Percentiles rank a stretch among this genome's conserved stretches.
Evolutionary conservation across 352 stramenopile species (phyloP).

Genomic region (Pythium myriotylum): DNA sequence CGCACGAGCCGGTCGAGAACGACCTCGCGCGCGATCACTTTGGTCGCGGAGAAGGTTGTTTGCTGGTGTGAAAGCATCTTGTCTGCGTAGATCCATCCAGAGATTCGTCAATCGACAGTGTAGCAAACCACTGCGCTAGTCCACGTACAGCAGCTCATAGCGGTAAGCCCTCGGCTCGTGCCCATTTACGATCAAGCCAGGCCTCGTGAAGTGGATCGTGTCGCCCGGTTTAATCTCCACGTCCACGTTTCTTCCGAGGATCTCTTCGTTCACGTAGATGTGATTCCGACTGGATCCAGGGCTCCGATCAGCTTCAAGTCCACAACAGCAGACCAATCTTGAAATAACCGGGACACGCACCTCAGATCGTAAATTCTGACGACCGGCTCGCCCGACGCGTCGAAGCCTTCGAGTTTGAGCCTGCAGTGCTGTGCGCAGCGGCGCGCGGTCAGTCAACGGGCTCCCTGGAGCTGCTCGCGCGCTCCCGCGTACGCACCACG

Average conservation of each 20-base stretch:
- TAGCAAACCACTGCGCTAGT: too few relatives aligned
- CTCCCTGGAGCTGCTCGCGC: neutral
- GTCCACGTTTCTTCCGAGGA: constrained; percentile 44
- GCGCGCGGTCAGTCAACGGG: neutral
- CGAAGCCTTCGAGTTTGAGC: constrained; percentile 38
- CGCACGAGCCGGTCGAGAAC: too few relatives aligned
- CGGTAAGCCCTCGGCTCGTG: constrained; percentile 55
- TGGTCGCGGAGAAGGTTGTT: constrained; percentile 20
- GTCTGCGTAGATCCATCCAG: constrained; percentile 11
- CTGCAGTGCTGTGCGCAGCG: constrained; percentile 51
- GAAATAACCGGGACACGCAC: constrained; percentile 32
- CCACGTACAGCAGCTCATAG: constrained; percentile 67
- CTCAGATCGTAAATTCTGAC: constrained; percentile 60
- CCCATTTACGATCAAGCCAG: constrained; percentile 41
- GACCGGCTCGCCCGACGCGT: constrained; percentile 31
- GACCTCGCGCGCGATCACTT: neutral
- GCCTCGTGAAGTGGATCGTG: constrained; percentile 76
- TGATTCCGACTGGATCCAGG: constrained; percentile 58
- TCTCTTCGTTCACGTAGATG: constrained; percentile 71
- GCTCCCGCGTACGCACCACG: constrained; percentile 57
- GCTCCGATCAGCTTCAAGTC: neutral
- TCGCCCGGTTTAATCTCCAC: constrained; percentile 37
- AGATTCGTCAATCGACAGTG: too few relatives aligned
- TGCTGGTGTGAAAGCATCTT: constrained; percentile 20
- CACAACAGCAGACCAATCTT: too few relatives aligned